These are phyloP conservation scores for Citrus hindsii DNA, from an alignment of 345 rosid species.

Conservation along the genomic window DNA sequence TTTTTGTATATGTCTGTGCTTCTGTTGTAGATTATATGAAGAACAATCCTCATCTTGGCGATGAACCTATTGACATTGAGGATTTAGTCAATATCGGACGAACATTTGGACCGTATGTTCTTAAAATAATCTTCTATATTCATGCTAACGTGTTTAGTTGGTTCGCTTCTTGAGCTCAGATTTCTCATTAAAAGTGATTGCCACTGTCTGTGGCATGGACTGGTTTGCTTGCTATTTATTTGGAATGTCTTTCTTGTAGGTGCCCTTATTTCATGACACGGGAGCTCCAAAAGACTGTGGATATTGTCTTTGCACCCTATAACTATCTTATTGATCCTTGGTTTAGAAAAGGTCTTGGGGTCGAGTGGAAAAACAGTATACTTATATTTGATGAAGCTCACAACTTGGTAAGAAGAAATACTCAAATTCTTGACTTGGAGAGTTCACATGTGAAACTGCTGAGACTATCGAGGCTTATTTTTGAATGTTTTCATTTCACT, in stretches of 20 bases:
- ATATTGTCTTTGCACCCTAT: slow-evolving; percentile 87
- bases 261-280: slow-evolving; percentile 84
- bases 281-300: slow-evolving; percentile 84
- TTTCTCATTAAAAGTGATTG: neutral
- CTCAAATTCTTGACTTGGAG: slow-evolving; percentile 1
- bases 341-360: slow-evolving; percentile 53
- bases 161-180: neutral
- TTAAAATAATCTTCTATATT: slow-evolving; percentile 16
- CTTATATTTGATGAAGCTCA: slow-evolving; percentile 97
- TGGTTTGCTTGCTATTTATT: slow-evolving; percentile 13
- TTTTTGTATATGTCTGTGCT: slow-evolving; percentile 14
- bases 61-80: slow-evolving; percentile 92
- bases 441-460: neutral
- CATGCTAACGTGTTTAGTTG: neutral
- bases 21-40: slow-evolving; percentile 58
- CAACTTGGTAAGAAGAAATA: slow-evolving; percentile 67
- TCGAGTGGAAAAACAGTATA: slow-evolving; percentile 65
- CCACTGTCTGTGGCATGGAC: neutral
- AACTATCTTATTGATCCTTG: slow-evolving; percentile 83
- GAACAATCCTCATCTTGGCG: slow-evolving; percentile 70
- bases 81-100: slow-evolving; percentile 83
- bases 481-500: neutral
- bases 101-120: slow-evolving; percentile 72
- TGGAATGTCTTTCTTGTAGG: slow-evolving; percentile 39
- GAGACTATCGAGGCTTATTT: neutral